Percentiles rank a stretch among this genome's conserved stretches.
Evolutionary conservation across 805 yeast genomes (phyloP).

Genomic region (Spathaspora hagerdaliae): DNA sequence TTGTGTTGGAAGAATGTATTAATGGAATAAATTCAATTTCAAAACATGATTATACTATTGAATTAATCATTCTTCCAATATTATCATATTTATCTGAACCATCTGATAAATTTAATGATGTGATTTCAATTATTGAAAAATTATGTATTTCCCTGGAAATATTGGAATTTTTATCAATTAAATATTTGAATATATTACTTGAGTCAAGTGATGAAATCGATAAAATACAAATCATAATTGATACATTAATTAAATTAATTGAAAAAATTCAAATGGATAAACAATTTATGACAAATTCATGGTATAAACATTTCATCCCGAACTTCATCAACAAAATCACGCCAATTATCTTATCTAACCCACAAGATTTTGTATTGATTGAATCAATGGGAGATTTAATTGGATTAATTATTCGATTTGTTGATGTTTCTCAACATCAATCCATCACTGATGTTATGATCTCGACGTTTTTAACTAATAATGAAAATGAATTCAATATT

Average conservation of each 20-base stretch:
- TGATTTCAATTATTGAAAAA: slow-evolving; percentile 18
- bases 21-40: slow-evolving; percentile 37
- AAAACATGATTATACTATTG: neutral
- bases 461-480: slow-evolving; percentile 28
- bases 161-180: slow-evolving; percentile 35
- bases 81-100: slow-evolving; percentile 23
- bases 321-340: slow-evolving; percentile 21
- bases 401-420: slow-evolving; percentile 37
- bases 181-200: neutral
- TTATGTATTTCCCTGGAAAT: slow-evolving; percentile 40
- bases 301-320: slow-evolving; percentile 43
- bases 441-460: slow-evolving; percentile 35
- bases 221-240: slow-evolving; percentile 11
- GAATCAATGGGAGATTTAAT: slow-evolving; percentile 40
- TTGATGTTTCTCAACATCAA: slow-evolving; percentile 44
- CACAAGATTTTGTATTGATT: slow-evolving; percentile 18
- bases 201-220: neutral
- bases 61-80: slow-evolving; percentile 18
- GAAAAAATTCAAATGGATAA: slow-evolving; percentile 22
- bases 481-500: slow-evolving; percentile 7
- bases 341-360: neutral
- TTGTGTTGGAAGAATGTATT: slow-evolving; percentile 50
- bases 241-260: slow-evolving; percentile 21
- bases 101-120: slow-evolving; percentile 15
- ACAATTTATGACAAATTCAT: slow-evolving; percentile 39